Base-by-base conservation (phyloP, 2,329 filamentous ascomycete genomes). In the Cercospora sp. region DNA sequence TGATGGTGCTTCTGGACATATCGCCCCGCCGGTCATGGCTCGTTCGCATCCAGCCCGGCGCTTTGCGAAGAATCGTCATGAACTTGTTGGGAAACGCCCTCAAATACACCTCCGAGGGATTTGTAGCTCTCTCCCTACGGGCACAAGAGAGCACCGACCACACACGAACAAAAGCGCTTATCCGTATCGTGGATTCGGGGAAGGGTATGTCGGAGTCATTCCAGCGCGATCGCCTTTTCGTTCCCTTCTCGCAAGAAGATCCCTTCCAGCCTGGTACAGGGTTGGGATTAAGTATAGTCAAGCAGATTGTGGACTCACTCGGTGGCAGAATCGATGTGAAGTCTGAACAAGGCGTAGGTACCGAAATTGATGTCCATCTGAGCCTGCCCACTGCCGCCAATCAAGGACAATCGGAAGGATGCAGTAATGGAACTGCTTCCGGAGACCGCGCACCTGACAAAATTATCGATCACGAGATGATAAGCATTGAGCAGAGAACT, bases 251-350 rank as follows among this genome's bases (percentile, higher is more conserved):
- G 26, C 78, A 80, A 64, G 78, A 77, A 59, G 73, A 79, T 59
- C 69, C 74, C 0, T 72, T 77, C 23, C 68, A 77, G 8, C 66
- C 74, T 10, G 78, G 78, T 8, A 79, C 77, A 7, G 78, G 78
- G 0, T 72, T 80, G 6, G 78, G 78, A 7, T 70, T 80, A 13
- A 74, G 70, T 28, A 78, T 80, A 53, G 77, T 79, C 42, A 82
- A 75, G 70, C 78, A 68, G 13, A 86, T 91, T 6, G 84, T 90
- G 16, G 83, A 85, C 58, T 84, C 87, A 28, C 79, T 91, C 0
- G 83, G 84, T 30, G 89, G 89, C 0, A 83, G 80, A 6, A 87
- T 91, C 53, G 82, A 86, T 8, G 82, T 91, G 36, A 81, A 68
- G 26, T 87, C 83, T 60, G 81, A 85, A 63, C 79, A 83, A 28